Conservation (phyloP, 257 asterid genomes). For the Primulina eburnea region DNA sequence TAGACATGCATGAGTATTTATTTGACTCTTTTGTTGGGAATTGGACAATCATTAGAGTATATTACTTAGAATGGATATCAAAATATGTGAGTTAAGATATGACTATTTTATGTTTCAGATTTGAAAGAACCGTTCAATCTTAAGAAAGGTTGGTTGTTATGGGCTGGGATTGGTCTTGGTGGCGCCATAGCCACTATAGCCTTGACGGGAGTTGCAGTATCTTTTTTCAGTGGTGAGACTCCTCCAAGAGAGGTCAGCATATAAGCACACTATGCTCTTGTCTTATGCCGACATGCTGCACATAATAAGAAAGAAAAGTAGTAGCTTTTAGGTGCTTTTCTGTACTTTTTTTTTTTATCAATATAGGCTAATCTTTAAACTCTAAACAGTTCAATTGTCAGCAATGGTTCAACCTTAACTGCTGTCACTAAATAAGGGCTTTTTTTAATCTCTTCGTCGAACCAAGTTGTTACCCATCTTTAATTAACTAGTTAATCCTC, state of each 20-base stretch:
- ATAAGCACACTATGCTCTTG: slow-evolving; percentile 16
- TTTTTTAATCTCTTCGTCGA: neutral
- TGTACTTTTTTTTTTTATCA: slow-evolving; percentile 3
- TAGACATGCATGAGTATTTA: neutral
- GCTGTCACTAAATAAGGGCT: neutral
- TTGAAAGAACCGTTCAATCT: slow-evolving; percentile 80
- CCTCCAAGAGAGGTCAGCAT: slow-evolving; percentile 88
- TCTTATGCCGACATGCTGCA: neutral
- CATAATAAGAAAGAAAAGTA: neutral
- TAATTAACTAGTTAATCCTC: neutral
- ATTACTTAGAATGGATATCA: neutral
- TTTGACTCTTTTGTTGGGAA: neutral
- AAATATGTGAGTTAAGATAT: neutral
- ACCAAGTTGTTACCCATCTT: neutral
- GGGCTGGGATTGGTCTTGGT: slow-evolving; percentile 90
- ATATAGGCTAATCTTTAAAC: slow-evolving; percentile 7
- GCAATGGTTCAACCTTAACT: neutral
- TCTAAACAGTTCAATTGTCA: neutral
- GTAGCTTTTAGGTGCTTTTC: slow-evolving; percentile 16
- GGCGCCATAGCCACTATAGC: slow-evolving; percentile 82
- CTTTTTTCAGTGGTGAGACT: slow-evolving; percentile 68
- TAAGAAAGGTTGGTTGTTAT: slow-evolving; percentile 83
- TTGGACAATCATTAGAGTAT: neutral
- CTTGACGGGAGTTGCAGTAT: slow-evolving; percentile 63
- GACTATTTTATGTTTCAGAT: slow-evolving; percentile 46